Evolutionary conservation across 257 asterid genomes (phyloP), one percentile per base, ranked within the genome.

Genomic region (Leonotis leonurus): DNA sequence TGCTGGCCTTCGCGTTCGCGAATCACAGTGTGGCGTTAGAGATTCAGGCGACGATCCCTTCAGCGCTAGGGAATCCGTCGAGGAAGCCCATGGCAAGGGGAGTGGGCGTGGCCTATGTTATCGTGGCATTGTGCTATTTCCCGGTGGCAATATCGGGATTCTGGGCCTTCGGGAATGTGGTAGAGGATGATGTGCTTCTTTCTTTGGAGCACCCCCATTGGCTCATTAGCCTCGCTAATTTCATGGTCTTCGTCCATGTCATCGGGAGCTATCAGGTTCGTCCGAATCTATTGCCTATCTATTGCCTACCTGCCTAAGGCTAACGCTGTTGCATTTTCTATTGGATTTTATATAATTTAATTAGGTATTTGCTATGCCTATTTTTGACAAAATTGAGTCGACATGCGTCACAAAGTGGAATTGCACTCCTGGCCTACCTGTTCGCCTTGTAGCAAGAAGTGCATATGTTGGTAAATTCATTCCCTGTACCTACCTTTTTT

Each of bases 181-280:
- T 77, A 1, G 74, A 74, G 20, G 80, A 75, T 21, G 72, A 80
- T 25, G 78, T 80, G 1, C 69, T 80, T 4, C 49, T 80, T 3
- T 65, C 86, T 0, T 52, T 80, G 69, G 75, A 72, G 64, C 48
- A 60, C 2, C 86, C 86, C 0, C 3, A 6, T 4, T 80, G 81
- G 86, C 74, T 75, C 22, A 75, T 80, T 4, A 45, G 69, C 7
- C 1, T 45, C 0, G 86, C 86, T 25, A 77, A 80, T 56, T 62
- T 77, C 46, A 70, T 80, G 78, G 86, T 80, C 27, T 72, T 80
- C 43, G 8, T 80, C 0, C 86, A 80, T 62, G 86, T 80, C 20
- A 39, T 80, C 33, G 81, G 86, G 59, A 77, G 81, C 64, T 80
- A 74, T 60, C 86, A 80, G 83, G 83, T 40, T n/a, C n/a, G n/a